These are phyloP conservation scores for Ampelocalamus luodianensis DNA, from an alignment of 176 grass and related monocot genomes.

Conservation along the genomic window DNA sequence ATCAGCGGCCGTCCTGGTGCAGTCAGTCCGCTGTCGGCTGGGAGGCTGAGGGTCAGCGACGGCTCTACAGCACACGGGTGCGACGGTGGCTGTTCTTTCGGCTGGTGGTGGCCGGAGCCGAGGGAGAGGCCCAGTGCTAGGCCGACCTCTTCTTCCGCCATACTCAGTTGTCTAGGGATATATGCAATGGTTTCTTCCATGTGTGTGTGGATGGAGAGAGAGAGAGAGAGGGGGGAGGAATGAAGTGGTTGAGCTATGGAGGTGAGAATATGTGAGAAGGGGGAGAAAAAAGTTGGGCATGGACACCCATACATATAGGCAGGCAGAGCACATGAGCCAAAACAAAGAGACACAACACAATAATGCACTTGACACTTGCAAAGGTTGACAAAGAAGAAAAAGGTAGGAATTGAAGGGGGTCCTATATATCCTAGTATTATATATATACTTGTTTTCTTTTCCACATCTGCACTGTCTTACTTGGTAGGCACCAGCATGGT, in stretches of 20 bases:
- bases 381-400: conserved; percentile 42
- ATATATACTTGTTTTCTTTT: not conserved
- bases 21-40: not conserved
- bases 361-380: conserved; percentile 54
- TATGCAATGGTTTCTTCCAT: not conserved
- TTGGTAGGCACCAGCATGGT: no score
- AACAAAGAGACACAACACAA: conserved; percentile 29
- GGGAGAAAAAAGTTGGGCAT: conserved; percentile 31
- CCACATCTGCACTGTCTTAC: not conserved
- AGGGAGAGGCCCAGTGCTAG: conserved; percentile 71
- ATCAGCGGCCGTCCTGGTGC: conserved; percentile 6
- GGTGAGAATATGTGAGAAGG: conserved; percentile 9
- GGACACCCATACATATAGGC: conserved; percentile 50
- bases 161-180: not conserved
- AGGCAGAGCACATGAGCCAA: conserved; percentile 30
- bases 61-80: conserved; percentile 33
- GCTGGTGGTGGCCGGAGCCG: not conserved
- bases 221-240: conserved; percentile 14
- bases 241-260: conserved; percentile 26
- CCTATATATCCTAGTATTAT: no score
- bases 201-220: no score
- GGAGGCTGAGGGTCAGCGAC: conserved; percentile 62
- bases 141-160: conserved; percentile 51
- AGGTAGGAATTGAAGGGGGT: not conserved
- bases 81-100: not conserved